Evolutionary conservation across 192 early-diverging fungal species (phyloP).

Genomic region (Backusella mclennaniae): DNA sequence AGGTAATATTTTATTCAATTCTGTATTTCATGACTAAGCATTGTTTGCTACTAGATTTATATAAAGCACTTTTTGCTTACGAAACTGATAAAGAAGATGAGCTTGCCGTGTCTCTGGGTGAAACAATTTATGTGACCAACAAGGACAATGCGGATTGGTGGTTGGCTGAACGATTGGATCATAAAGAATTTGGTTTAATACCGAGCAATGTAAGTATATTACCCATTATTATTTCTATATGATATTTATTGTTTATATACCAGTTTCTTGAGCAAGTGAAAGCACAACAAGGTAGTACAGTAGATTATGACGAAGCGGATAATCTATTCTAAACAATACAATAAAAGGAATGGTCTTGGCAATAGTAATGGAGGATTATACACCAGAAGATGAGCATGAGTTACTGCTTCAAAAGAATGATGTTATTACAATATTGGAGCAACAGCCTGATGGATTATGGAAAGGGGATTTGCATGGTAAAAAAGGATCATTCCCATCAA

Average conservation of each 20-base stretch:
- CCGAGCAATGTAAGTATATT: conserved; percentile 43
- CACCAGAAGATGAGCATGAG: conserved; percentile 57
- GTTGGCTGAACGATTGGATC: conserved; percentile 41
- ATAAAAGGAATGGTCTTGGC: conserved; percentile 39
- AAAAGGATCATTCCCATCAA: conserved; percentile 61
- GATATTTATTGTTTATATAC: not conserved
- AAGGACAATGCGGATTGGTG: conserved; percentile 52
- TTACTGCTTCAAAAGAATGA: conserved; percentile 61
- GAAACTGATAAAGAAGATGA: conserved; percentile 64
- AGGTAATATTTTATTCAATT: not conserved
- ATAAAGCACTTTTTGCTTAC: conserved; percentile 42
- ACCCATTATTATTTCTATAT: not conserved
- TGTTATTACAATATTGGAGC: conserved; percentile 63
- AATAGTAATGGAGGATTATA: conserved; percentile 66
- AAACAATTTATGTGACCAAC: conserved; percentile 54
- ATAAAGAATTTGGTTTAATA: conserved; percentile 36
- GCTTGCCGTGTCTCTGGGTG: conserved; percentile 53
- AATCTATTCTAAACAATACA: not conserved
- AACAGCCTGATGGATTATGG: conserved; percentile 63
- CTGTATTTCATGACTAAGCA: not conserved
- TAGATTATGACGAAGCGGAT: not conserved
- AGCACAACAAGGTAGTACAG: not conserved
- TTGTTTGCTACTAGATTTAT: conserved; percentile 11
- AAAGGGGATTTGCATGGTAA: conserved; percentile 67
- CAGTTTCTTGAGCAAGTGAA: conserved; percentile 23